phyloP scores from a whole-genome alignment of 768 basidiomycete species.

The Trametes sanguinea region DNA sequence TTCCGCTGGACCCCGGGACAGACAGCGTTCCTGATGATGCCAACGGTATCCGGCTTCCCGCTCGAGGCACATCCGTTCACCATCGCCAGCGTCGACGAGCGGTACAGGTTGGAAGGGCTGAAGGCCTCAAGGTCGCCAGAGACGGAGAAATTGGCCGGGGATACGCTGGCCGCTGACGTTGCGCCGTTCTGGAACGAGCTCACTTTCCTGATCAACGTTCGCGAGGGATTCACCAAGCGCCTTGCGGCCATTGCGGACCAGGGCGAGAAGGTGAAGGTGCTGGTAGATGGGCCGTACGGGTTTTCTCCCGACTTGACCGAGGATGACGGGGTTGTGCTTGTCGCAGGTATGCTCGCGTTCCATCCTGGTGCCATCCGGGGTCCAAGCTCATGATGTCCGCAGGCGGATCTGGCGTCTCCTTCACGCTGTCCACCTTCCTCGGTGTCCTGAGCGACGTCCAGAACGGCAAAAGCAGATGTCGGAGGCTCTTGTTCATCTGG shows the following conservation, averaged over 20 bases:
- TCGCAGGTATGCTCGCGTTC: constrained; percentile 44
- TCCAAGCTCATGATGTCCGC: background rate
- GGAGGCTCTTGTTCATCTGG: constrained; percentile 46
- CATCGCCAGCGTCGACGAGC: constrained; percentile 39
- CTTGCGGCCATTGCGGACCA: constrained; percentile 39
- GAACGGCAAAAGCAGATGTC: constrained; percentile 29
- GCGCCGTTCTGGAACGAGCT: constrained; percentile 41
- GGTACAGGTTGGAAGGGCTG: constrained; percentile 9
- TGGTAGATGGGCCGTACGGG: constrained; percentile 65
- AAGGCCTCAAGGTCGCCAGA: constrained; percentile 1
- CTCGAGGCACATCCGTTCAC: constrained; percentile 66
- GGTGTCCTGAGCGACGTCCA: constrained; percentile 42
- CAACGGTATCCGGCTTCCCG: constrained; percentile 44
- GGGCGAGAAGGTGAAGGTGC: constrained; percentile 42
- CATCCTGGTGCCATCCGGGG: background rate
- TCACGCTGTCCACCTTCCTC: constrained; percentile 47
- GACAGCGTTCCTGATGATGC: constrained; percentile 52
- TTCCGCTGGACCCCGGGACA: constrained; percentile 60
- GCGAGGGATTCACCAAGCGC: constrained; percentile 59
- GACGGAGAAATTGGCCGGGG: constrained; percentile 4
- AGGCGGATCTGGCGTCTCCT: constrained; percentile 56
- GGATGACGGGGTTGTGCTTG: constrained; percentile 49
- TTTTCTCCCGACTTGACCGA: constrained; percentile 41
- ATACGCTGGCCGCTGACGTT: background rate
- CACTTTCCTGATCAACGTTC: constrained; percentile 59